These are phyloP conservation scores for Thecaphora thlaspeos DNA, from an alignment of 1,284 basidiomycete species.

Conservation along the genomic window DNA sequence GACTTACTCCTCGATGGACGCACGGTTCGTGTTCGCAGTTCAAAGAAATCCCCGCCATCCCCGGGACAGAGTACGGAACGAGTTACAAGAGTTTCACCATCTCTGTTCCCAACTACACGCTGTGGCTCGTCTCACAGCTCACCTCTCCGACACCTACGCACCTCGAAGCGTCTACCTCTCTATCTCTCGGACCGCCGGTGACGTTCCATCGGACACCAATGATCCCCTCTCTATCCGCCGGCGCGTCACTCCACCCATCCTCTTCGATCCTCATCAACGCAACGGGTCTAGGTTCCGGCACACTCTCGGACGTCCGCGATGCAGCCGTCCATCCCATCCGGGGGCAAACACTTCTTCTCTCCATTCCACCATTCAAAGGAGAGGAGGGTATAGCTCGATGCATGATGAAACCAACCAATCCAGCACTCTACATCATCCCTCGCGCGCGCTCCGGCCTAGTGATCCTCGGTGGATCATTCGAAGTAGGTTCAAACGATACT, in stretches of 20 bases:
- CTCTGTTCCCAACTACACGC: conserved; percentile 38
- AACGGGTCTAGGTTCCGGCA: conserved; percentile 58
- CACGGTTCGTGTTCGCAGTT: background rate
- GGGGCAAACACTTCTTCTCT: conserved; percentile 78
- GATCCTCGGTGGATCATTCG: conserved; percentile 66
- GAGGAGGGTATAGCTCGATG: conserved; percentile 18
- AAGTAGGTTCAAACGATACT: conserved; percentile 39
- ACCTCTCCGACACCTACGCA: conserved; percentile 6
- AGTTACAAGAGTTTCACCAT: conserved; percentile 41
- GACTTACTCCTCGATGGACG: conserved; percentile 6
- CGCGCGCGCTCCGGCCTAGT: conserved; percentile 61
- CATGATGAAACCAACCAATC: conserved; percentile 27
- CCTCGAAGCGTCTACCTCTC: conserved; percentile 2
- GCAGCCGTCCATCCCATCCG: conserved; percentile 79
- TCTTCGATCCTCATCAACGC: conserved; percentile 60
- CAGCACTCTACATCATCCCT: conserved; percentile 64
- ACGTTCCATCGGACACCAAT: conserved; percentile 24
- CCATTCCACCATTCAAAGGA: conserved; percentile 64
- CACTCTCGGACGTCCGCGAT: conserved; percentile 62
- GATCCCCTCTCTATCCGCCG: conserved; percentile 13
- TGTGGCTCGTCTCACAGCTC: conserved; percentile 38
- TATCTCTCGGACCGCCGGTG: conserved; percentile 21
- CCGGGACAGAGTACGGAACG: conserved; percentile 14
- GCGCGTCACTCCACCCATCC: conserved; percentile 10
- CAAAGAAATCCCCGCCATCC: background rate